Evolutionary conservation across 2,329 filamentous ascomycete species (phyloP), one percentile per base, ranked within the genome.

Genomic region (Sporothrix dimorphospora): DNA sequence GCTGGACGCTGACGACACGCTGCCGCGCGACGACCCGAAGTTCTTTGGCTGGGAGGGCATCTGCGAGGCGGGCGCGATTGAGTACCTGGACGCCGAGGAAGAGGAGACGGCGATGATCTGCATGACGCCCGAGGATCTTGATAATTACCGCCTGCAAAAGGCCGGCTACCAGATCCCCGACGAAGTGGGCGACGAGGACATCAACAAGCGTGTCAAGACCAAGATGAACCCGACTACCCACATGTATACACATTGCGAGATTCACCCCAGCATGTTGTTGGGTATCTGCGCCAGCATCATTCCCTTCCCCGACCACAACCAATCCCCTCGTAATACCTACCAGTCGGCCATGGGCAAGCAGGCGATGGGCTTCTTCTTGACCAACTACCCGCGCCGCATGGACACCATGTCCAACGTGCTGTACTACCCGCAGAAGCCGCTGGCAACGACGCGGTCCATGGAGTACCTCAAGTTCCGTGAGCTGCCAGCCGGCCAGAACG

Each of bases 291-390:
- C 96, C 78, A 98, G 94, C 83, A 99, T 99, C 81, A 99, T 99
- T 85, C 96, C 96, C 0, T 99, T 99, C 89, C 96, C 97, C 0
- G 96, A 99, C 84, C 96, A 99, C 85, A 99, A 99, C 81, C 93
- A 94, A 88, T 98, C 95, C 75, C 96, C 96, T 76, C 92, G 96
- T 92, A 99, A 99, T 80, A 98, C 95, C 4, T 99, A 98, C 82
- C 95, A 98, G 83, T 98, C 95, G 78, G 96, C 96, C 80, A 99
- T 99, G 96, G 96, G 97, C 85, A 99, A 99, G 84, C 96, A 99
- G 88, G 96, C 96, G 74, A 99, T 99, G 97, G 96, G 97, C 79
- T 94, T 98, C 78, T 98, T 97, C 85, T 87, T 99, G 72, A 99
- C 97, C 14, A 99, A 99, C 80, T 99, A 97, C 81, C 91, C 93